These are phyloP conservation scores for Rhodotorula sp. DNA, from an alignment of 1,284 basidiomycete genomes.

Conservation along the genomic window DNA sequence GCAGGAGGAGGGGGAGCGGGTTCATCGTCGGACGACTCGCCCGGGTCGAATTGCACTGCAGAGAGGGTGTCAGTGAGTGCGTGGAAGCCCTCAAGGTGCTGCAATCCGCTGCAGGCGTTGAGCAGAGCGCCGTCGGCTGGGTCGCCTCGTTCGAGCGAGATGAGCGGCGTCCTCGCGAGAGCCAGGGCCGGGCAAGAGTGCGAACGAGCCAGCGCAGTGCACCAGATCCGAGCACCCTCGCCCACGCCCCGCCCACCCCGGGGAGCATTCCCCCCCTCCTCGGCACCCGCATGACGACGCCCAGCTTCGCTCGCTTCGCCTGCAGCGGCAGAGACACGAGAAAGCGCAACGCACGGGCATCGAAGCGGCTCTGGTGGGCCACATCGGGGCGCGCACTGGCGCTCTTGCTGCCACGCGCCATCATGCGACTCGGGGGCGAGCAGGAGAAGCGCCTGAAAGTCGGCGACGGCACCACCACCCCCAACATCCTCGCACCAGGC, in stretches of 20 bases:
- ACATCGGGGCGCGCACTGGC: conserved; percentile 9
- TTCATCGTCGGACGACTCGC: conserved; percentile 21
- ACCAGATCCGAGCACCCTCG: not conserved
- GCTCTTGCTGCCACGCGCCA: conserved; percentile 17
- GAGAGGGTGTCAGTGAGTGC: not conserved
- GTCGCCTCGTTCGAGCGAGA: not conserved
- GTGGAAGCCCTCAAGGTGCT: not conserved
- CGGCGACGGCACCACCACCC: no score
- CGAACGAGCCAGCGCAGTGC: not conserved
- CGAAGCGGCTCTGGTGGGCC: conserved; percentile 24
- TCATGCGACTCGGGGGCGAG: not conserved
- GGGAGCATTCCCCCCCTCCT: accelerated
- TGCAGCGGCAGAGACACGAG: no score
- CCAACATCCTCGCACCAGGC: no score
- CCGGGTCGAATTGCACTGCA: conserved; percentile 22
- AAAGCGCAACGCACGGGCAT: conserved; percentile 18
- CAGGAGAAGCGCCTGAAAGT: not conserved
- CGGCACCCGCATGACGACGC: not conserved
- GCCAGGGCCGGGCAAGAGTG: not conserved
- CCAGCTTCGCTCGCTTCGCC: not conserved
- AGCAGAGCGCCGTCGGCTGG: no score
- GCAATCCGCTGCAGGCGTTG: not conserved
- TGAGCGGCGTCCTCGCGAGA: not conserved
- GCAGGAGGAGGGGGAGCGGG: conserved; percentile 5
- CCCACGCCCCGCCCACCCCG: not conserved